Evolutionary conservation across 257 asterid genomes (phyloP).

Genomic region (Craterostigma plantagineum): DNA sequence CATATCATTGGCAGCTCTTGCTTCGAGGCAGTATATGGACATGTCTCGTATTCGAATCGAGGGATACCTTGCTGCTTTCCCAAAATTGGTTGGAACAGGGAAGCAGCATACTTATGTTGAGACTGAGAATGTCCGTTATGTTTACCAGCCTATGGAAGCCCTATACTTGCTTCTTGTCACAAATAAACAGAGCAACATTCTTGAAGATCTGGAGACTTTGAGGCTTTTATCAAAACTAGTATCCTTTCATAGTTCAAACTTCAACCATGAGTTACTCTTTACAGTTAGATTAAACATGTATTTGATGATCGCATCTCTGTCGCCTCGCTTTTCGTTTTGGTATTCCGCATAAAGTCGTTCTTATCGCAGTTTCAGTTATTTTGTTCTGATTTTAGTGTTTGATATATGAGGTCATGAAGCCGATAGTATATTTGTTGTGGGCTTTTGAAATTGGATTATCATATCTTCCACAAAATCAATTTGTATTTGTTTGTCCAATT

Average conservation of each 20-base stretch:
- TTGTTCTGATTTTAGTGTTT: no score
- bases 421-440: slow-evolving; percentile 1
- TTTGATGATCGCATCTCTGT: no score
- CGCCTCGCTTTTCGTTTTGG: no score
- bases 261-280: background rate
- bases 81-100: slow-evolving; percentile 59
- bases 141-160: slow-evolving; percentile 58
- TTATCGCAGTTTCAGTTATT: no score
- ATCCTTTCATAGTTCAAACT: slow-evolving; percentile 28
- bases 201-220: slow-evolving; percentile 67
- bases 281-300: background rate
- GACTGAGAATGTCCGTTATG: slow-evolving; percentile 71
- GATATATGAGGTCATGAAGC: background rate
- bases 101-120: slow-evolving; percentile 62
- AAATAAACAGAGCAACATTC: slow-evolving; percentile 64
- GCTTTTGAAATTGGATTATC: background rate
- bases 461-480: background rate
- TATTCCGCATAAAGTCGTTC: no score
- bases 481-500: background rate
- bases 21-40: slow-evolving; percentile 64
- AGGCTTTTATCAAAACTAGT: slow-evolving; percentile 66
- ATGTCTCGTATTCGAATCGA: slow-evolving; percentile 71
- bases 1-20: slow-evolving; percentile 30
- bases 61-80: slow-evolving; percentile 69
- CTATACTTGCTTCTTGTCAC: slow-evolving; percentile 66